Percentiles rank a stretch among this genome's conserved stretches.
Evolutionary conservation across 345 rosid genomes (phyloP).

Genomic region (Eucalyptus regnans): DNA sequence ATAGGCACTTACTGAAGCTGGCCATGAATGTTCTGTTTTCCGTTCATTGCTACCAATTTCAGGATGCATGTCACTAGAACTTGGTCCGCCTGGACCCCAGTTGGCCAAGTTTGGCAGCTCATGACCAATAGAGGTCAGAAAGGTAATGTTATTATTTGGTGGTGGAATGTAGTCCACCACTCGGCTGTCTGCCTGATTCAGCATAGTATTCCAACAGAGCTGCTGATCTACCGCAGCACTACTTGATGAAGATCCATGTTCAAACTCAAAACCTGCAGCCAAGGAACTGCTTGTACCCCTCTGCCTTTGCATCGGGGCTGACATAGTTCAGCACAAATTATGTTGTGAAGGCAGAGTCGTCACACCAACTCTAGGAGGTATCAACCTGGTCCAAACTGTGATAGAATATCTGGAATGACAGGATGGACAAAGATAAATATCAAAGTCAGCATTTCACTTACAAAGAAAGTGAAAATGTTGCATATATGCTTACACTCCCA

Average conservation of each 20-base stretch:
- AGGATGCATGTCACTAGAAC: conserved; percentile 29
- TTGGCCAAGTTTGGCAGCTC: conserved; percentile 29
- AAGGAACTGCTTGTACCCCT: conserved; percentile 65
- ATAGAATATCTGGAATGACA: not conserved
- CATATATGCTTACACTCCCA: not conserved
- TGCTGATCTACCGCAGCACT: conserved; percentile 48
- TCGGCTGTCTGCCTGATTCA: conserved; percentile 31
- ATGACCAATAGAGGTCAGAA: conserved; percentile 31
- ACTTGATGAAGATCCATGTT: conserved; percentile 66
- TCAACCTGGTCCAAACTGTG: not conserved
- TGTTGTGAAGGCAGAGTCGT: not conserved
- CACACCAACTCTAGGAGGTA: not conserved
- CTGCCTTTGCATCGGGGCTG: conserved; percentile 77
- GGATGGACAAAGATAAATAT: not conserved
- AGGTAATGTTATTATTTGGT: conserved; percentile 13
- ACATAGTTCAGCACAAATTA: not conserved
- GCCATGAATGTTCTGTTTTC: conserved; percentile 25
- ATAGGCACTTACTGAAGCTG: conserved; percentile 14
- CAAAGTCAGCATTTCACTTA: not conserved
- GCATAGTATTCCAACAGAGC: conserved; percentile 49
- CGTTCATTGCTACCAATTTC: conserved; percentile 23
- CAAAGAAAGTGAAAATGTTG: not conserved
- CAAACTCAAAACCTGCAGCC: conserved; percentile 63
- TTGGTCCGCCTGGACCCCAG: conserved; percentile 39
- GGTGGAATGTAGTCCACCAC: conserved; percentile 40